Evolutionary conservation across 139 green algal species (phyloP), one percentile per base, ranked within the genome.

Genomic region (Pleodorina starrii): DNA sequence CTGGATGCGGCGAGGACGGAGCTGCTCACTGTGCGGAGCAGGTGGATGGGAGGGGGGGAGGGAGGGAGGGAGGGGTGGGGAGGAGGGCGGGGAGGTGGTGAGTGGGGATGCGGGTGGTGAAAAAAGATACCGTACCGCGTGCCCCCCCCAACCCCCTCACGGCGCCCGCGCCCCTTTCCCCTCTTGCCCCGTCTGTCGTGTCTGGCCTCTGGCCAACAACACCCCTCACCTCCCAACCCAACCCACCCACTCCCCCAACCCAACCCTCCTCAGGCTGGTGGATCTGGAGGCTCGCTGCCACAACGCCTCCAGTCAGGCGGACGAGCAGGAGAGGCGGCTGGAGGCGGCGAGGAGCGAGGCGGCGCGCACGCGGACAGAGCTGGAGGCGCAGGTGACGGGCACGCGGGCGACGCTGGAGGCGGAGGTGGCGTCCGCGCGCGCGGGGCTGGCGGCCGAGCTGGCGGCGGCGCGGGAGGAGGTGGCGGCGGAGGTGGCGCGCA

Each of bases 11-110:
- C 80, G 16, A 40, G 91, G 7, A 54, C 63, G 4, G 91, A 94
- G 81, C 86, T 94, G 66, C 81, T 94, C 86, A 84, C 84, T 14
- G 72, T 92, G 50, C 91, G 91, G 32, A 86, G 85, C 16, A 91
- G 87, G 91, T 91, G 42, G 14, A 66, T 66, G 54, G 46, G 48
- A 5, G 29, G 40, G 42, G 50, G 50, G 50, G 50, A 60, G 14
- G 50, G 17, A 25, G 50, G 50, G 14, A 60, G 17, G 14, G 17
- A 25, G 50, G 50, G 50, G 50, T 25, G 50, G 50, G 50, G 50
- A 60, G 17, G 14, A 14, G 50, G 50, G 50, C n/a, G n/a, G n/a
- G n/a, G n/a, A n/a, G n/a, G n/a, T 9, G 25, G 3, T 66, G 54
- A 25, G 51, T 17, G 51, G 51, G 54, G 25, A 25, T 66, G 54